phyloP scores from a whole-genome alignment of 179 eudicot genomes.

The Vitellaria paradoxa region DNA sequence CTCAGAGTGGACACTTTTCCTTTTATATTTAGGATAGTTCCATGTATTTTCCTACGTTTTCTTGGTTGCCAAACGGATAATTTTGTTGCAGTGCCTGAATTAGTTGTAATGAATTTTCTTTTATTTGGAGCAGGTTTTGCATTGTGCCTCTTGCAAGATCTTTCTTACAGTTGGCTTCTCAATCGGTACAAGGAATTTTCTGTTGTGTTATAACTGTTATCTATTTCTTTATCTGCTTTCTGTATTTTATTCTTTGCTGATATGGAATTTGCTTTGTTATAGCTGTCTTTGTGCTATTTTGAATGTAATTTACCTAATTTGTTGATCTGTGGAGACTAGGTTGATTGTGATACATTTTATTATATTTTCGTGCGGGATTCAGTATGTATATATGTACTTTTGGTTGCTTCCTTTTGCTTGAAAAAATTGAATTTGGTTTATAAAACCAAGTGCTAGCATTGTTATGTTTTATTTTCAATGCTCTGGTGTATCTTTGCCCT shows the following conservation, averaged over 20 bases:
- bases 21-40: not conserved
- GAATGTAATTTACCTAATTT: not conserved
- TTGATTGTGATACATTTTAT: not conserved
- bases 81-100: not conserved
- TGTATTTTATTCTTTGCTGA: not conserved
- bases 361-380: not conserved
- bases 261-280: not conserved
- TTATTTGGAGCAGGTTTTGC: constrained; percentile 10
- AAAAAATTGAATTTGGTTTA: not conserved
- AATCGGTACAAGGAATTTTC: constrained; percentile 6
- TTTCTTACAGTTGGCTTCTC: constrained; percentile 8
- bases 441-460: not conserved
- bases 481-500: not conserved
- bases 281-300: not conserved
- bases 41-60: not conserved
- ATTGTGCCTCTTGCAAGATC: constrained; percentile 13
- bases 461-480: not conserved
- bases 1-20: not conserved
- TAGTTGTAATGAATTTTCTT: not conserved
- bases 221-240: not conserved
- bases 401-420: not conserved
- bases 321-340: not conserved
- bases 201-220: not conserved
- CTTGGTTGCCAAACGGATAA: not conserved
- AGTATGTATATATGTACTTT: not conserved